phyloP scores from a whole-genome alignment of 2,329 filamentous ascomycete species.

The Cercospora zeae-maydis region DNA sequence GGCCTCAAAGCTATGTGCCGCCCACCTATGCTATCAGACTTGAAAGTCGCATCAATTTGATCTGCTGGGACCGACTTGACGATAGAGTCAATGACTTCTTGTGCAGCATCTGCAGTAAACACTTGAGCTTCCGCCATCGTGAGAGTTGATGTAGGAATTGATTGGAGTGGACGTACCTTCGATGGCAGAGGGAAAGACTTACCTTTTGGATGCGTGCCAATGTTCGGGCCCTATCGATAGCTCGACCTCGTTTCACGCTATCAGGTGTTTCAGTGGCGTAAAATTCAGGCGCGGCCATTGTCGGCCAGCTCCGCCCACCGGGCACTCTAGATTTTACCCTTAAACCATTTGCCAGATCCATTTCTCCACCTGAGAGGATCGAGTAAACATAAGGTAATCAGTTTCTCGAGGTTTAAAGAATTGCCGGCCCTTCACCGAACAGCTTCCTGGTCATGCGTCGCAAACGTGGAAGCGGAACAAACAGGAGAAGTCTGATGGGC shows the following conservation, averaged over 20 bases:
- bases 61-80: conserved; percentile 43
- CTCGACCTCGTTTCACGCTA: conserved; percentile 5
- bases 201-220: background rate
- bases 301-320: conserved; percentile 8
- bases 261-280: conserved; percentile 10
- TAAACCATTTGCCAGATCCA: background rate
- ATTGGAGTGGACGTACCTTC: background rate
- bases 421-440: background rate
- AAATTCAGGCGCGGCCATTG: background rate
- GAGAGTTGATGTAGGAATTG: background rate
- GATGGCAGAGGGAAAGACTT: background rate
- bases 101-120: conserved; percentile 33
- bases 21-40: conserved; percentile 51
- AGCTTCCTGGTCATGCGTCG: no score
- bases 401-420: background rate
- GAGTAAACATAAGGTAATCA: conserved; percentile 3
- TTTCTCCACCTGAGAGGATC: conserved; percentile 8
- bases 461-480: no score
- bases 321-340: background rate
- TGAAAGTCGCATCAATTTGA: conserved; percentile 54
- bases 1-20: background rate
- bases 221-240: conserved; percentile 11
- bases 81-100: conserved; percentile 27
- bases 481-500: background rate
- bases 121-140: conserved; percentile 32